phyloP scores from a whole-genome alignment of 768 basidiomycete species.

The Amanita brunnescens region DNA sequence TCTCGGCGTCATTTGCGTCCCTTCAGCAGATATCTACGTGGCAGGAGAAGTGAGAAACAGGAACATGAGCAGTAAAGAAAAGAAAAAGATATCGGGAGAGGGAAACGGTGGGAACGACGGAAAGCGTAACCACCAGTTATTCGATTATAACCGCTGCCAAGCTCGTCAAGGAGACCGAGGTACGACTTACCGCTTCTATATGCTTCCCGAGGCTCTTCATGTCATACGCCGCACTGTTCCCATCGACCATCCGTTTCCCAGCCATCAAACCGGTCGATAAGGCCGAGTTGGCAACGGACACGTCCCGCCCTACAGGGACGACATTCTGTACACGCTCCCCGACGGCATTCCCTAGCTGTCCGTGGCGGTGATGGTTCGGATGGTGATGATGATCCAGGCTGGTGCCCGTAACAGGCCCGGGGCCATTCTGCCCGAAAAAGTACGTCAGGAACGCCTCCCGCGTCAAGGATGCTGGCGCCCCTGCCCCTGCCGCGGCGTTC shows the following conservation, averaged over 20 bases:
- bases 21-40: constrained; percentile 58
- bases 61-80: constrained; percentile 5
- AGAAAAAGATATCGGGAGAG: constrained; percentile 6
- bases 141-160: not conserved
- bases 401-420: constrained; percentile 59
- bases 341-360: constrained; percentile 12
- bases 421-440: constrained; percentile 90
- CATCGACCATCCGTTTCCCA: constrained; percentile 59
- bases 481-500: constrained; percentile 24
- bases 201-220: constrained; percentile 99
- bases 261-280: constrained; percentile 57
- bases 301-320: constrained; percentile 53
- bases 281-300: constrained; percentile 44
- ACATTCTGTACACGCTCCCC: constrained; percentile 19
- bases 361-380: constrained; percentile 12
- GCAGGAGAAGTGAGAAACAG: not conserved
- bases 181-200: constrained; percentile 81
- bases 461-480: constrained; percentile 36
- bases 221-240: constrained; percentile 81
- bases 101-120: not conserved
- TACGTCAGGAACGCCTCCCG: constrained; percentile 94
- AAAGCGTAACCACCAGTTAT: not conserved
- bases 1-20: constrained; percentile 56
- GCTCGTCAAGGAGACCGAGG: not conserved
- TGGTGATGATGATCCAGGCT: constrained; percentile 30